A percentile compares a stretch with the other conserved stretches of the same genome.
phyloP scores from a whole-genome alignment of 2,329 filamentous ascomycete species.

The Lecanosticta acicola region DNA sequence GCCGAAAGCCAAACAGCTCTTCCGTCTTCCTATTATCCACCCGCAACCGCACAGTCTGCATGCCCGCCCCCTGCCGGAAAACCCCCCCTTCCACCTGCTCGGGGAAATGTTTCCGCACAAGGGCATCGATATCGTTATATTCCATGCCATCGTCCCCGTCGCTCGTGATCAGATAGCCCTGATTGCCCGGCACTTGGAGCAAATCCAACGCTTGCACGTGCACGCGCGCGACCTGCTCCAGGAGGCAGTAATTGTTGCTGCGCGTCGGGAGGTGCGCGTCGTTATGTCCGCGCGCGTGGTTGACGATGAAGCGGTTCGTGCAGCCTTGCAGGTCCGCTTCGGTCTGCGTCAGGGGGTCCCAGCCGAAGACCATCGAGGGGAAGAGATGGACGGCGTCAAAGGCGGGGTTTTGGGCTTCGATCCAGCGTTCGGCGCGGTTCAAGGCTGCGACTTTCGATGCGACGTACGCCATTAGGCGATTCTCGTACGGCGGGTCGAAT shows the following conservation, averaged over 20 bases:
- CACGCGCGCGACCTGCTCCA: slow-evolving; percentile 28
- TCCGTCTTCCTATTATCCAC: slow-evolving; percentile 16
- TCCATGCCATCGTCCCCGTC: slow-evolving; percentile 12
- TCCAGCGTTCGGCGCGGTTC: slow-evolving; percentile 21
- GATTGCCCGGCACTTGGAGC: slow-evolving; percentile 13
- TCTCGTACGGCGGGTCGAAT: slow-evolving; percentile 17
- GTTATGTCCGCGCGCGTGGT: slow-evolving; percentile 14
- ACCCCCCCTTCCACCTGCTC: slow-evolving; percentile 6
- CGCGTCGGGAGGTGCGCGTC: slow-evolving; percentile 1
- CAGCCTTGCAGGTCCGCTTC: slow-evolving; percentile 15
- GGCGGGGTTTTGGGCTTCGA: slow-evolving; percentile 17
- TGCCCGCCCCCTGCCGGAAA: slow-evolving; percentile 10
- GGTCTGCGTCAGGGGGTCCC: slow-evolving; percentile 28
- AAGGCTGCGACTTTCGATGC: slow-evolving; percentile 27
- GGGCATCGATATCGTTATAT: slow-evolving; percentile 18
- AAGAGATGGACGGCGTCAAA: slow-evolving; percentile 31
- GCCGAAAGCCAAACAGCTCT: slow-evolving; percentile 16
- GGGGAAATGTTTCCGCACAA: slow-evolving; percentile 17
- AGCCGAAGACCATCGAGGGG: slow-evolving; percentile 28
- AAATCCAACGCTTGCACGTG: slow-evolving; percentile 30
- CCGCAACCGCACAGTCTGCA: slow-evolving; percentile 1
- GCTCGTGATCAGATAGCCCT: slow-evolving; percentile 17
- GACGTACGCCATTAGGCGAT: slow-evolving; percentile 21
- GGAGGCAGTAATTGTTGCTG: slow-evolving; percentile 19
- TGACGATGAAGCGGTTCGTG: slow-evolving; percentile 22